phyloP scores from a whole-genome alignment of 352 stramenopile species.

The Peronospora belbahrii region DNA sequence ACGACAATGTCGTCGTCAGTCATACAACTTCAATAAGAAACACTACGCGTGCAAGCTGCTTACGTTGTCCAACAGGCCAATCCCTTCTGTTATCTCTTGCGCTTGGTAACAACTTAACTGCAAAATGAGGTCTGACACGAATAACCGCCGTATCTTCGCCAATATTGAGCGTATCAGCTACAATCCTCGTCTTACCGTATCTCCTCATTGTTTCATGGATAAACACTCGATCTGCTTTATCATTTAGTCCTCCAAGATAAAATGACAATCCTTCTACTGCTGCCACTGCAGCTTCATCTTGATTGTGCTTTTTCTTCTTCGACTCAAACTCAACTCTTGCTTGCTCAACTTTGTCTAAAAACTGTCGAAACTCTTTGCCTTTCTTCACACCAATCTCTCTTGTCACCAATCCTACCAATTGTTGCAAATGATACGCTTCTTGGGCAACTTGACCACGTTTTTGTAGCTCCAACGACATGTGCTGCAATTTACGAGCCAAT shows the following conservation, averaged over 20 bases:
- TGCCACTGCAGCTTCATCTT: slow-evolving; percentile 1
- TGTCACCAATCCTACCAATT: slow-evolving; percentile 44
- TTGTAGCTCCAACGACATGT: slow-evolving; percentile 4
- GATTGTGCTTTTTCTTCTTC: slow-evolving; percentile 9
- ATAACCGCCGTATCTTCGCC: slow-evolving; percentile 67
- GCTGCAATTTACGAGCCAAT: slow-evolving; percentile 25
- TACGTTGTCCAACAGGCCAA: slow-evolving; percentile 69
- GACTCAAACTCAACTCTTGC: slow-evolving; percentile 25
- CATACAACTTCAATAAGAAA: not conserved
- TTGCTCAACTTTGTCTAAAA: slow-evolving; percentile 48
- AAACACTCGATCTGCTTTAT: slow-evolving; percentile 84
- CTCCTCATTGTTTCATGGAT: slow-evolving; percentile 88
- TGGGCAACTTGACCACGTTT: slow-evolving; percentile 26
- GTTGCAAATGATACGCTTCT: slow-evolving; percentile 39
- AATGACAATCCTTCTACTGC: slow-evolving; percentile 47
- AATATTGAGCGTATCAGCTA: slow-evolving; percentile 85
- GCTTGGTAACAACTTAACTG: slow-evolving; percentile 31
- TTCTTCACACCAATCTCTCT: slow-evolving; percentile 55
- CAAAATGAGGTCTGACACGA: slow-evolving; percentile 48
- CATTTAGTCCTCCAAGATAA: slow-evolving; percentile 66
- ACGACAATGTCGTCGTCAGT: slow-evolving; percentile 5
- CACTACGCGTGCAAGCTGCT: slow-evolving; percentile 1
- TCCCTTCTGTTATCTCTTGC: slow-evolving; percentile 51
- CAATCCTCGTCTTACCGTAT: slow-evolving; percentile 65
- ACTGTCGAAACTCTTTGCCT: slow-evolving; percentile 66